These are phyloP conservation scores for Hemileccinum impolitum DNA, from an alignment of 768 basidiomycete species.

Conservation along the genomic window DNA sequence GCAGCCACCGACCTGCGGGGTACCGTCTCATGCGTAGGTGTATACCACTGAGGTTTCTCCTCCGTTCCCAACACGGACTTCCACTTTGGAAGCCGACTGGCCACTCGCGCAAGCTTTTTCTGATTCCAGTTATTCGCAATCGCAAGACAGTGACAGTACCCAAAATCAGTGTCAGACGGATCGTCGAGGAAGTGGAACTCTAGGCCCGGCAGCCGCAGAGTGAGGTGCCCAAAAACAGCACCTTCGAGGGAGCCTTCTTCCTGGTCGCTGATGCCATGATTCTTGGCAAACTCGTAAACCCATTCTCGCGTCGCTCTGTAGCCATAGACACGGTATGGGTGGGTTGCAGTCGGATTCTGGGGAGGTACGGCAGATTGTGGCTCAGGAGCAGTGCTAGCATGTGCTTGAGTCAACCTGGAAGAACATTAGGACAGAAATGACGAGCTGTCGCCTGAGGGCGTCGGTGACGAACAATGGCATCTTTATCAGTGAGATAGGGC, in stretches of 20 bases:
- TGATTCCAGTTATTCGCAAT: slow-evolving; percentile 1
- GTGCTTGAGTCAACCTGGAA: too few species aligned
- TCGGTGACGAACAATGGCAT: too few species aligned
- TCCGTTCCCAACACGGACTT: background rate
- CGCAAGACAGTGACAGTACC: background rate
- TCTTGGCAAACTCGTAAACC: too few species aligned
- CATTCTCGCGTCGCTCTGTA: too few species aligned
- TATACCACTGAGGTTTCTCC: background rate
- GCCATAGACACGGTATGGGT: too few species aligned
- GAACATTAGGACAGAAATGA: too few species aligned
- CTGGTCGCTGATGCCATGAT: background rate
- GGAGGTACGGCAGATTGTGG: too few species aligned
- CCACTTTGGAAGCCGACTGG: background rate
- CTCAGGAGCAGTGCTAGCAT: too few species aligned
- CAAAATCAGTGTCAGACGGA: background rate
- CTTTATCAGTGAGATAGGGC: too few species aligned
- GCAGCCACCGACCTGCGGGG: background rate
- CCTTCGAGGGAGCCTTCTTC: background rate
- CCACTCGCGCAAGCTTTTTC: background rate
- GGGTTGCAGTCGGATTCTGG: too few species aligned
- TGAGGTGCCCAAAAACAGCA: background rate
- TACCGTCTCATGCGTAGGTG: background rate
- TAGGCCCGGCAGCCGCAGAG: background rate
- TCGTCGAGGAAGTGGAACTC: background rate
- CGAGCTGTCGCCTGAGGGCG: too few species aligned